Evolutionary conservation across 352 stramenopile genomes (phyloP), one percentile per base, ranked within the genome.

Genomic region (Albugo laibachii): DNA sequence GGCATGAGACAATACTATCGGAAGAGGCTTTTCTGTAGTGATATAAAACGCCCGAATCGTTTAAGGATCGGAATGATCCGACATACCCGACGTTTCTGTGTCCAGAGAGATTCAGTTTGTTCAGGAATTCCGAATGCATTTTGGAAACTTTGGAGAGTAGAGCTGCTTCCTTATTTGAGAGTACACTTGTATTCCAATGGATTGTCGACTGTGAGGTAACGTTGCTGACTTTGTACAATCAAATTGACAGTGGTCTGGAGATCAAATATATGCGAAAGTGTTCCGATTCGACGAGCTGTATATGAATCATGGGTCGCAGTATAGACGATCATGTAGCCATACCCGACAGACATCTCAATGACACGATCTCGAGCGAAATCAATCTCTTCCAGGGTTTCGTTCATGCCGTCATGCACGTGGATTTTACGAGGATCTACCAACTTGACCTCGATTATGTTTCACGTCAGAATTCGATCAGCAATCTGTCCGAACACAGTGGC

Each of bases 251-350:
- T 74, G 16, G 80, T 71, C 34, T 74, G 74, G 41, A 96, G 54
- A 50, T 97, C 86, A 45, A 95, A 87, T 41, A 95, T 95, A 52
- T 94, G 80, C 1, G 87, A n/a, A 83, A 14, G 83, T 96, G 55
- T 93, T 95, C 71, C 75, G 94, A 68, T 92, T 95, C 52, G 79
- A 55, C 21, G 74, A 71, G 38, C 74, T 79, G 63, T 97, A 96
- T 36, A 97, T 83, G 62, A 89, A 96, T 55, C 82, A 92, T 95
- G 81, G 37, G 80, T 95, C 15, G 78, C 69, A 2, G 83, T 96
- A 42, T 75, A 88, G 5, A 96, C 89, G 46, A 97, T 69, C 13
- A 97, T 62, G 47, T 95, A 85, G 36, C 82, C 85, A 43, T 87
- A 85, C 2, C 69, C 84, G 31, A 96, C 79, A 13, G 79, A 81